These are phyloP conservation scores for Cutaneotrichosporon mucoides DNA, from an alignment of 1,284 basidiomycete species.

Conservation along the genomic window DNA sequence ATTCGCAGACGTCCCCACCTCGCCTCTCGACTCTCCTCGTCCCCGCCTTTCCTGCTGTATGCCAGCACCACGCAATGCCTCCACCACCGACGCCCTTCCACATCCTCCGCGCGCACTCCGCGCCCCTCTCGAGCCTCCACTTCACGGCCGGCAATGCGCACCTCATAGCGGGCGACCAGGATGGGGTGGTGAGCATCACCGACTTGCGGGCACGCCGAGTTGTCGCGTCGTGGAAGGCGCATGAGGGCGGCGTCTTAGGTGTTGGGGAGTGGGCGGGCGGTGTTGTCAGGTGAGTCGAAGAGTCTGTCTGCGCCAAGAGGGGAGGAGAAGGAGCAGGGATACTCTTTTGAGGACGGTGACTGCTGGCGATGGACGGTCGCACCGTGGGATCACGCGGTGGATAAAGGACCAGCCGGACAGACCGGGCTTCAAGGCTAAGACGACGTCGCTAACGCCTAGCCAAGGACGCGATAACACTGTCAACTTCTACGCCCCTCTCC, in stretches of 20 bases:
- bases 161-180: constrained; percentile 73
- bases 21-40: no score
- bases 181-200: constrained; percentile 52
- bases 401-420: no score
- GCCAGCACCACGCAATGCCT: background rate
- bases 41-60: no score
- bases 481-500: constrained; percentile 34
- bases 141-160: constrained; percentile 67
- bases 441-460: constrained; percentile 47
- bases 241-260: constrained; percentile 68
- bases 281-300: constrained; percentile 66
- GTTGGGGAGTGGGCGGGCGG: constrained; percentile 64
- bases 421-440: background rate
- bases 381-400: no score
- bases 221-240: constrained; percentile 69
- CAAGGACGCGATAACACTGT: constrained; percentile 72
- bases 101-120: constrained; percentile 66
- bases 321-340: no score
- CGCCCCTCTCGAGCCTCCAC: constrained; percentile 54
- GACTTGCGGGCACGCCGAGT: constrained; percentile 68
- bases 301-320: no score
- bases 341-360: no score
- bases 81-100: constrained; percentile 52
- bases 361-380: background rate
- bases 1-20: background rate